Evolutionary conservation across 176 grass and related monocot species (phyloP), one percentile per base, ranked within the genome.

Genomic region (Thalia dealbata): DNA sequence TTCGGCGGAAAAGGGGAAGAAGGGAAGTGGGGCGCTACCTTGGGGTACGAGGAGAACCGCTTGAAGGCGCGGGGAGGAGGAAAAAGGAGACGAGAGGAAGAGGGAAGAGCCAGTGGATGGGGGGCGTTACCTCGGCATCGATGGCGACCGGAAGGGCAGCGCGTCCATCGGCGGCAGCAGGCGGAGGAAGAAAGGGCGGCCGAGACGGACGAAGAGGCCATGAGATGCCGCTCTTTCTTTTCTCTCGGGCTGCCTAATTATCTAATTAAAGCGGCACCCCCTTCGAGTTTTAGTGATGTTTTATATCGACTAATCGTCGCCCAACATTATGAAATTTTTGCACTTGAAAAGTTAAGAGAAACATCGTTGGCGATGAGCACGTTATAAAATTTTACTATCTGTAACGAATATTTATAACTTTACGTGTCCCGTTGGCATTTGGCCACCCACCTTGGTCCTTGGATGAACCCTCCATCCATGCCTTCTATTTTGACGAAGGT

Each of bases 171-270:
- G 50, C 65, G 56, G 64, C 46, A 69, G 52, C 26, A 77, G 9
- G 73, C 30, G 62, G 69, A 48, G 45, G 45, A 48, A 48, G 45
- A 48, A 48, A 48, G 6, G 52, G 43, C 74, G 13, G 73, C 30
- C 55, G 69, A 72, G 80, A 75, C 64, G 61, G 79, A 75, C 64
- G 72, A 58, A 79, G 64, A 77, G 72, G 89, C 84, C 89, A 87
- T 89, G 79, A 23, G 6, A n/a, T 22, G 6, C 18, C 6, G 18
- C 18, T 52, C 16, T 52, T 13, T 58, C 8, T n/a, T 58, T 2
- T 19, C 21, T 58, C 6, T 48, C 11, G 1, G 11, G 11, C 11
- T 4, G 32, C 4, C 32, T 48, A 48, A 48, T 48, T 48, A 48
- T 48, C 11, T 48, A 9, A 8, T 9, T 13, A 48, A 48, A 48